Percentiles rank a stretch among this genome's conserved stretches.
These are phyloP conservation scores for Fraxinus greggii DNA, from an alignment of 305 asterid genomes.

Conservation along the genomic window DNA sequence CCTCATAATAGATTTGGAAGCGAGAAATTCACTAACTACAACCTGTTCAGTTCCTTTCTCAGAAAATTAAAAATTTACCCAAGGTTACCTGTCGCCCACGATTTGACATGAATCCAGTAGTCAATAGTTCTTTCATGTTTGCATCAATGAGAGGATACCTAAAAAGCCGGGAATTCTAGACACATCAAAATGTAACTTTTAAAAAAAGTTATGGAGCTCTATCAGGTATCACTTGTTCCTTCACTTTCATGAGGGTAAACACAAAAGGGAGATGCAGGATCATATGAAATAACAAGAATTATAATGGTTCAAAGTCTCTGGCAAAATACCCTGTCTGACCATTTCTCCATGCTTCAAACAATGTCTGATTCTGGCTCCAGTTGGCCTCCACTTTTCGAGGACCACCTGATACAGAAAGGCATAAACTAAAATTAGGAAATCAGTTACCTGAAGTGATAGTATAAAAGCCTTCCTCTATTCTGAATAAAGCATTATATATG, in stretches of 20 bases:
- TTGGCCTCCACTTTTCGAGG: constrained; percentile 55
- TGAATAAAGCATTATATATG: neutral
- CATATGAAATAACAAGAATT: neutral
- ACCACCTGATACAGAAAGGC: constrained; percentile 53
- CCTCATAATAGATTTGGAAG: neutral
- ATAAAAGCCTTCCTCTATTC: neutral
- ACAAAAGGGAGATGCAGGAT: neutral
- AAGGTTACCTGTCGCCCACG: constrained; percentile 84
- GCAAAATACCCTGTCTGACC: constrained; percentile 75
- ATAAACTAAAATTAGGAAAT: neutral
- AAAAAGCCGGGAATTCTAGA: constrained; percentile 1
- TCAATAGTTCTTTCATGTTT: constrained; percentile 72
- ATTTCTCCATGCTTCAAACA: constrained; percentile 76
- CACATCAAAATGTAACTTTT: constrained; percentile 17
- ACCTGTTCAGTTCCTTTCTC: neutral
- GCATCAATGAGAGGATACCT: constrained; percentile 95
- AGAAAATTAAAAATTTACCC: neutral
- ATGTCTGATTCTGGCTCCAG: constrained; percentile 70
- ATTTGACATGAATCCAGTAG: constrained; percentile 95
- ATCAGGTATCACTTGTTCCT: neutral
- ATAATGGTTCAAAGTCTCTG: neutral
- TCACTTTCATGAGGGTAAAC: neutral
- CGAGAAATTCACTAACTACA: neutral
- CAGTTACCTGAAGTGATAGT: neutral
- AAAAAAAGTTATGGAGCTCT: neutral